Evolutionary conservation across 805 yeast species (phyloP), one percentile per base, ranked within the genome.

Genomic region (Sungouiozyma intestinalis): DNA sequence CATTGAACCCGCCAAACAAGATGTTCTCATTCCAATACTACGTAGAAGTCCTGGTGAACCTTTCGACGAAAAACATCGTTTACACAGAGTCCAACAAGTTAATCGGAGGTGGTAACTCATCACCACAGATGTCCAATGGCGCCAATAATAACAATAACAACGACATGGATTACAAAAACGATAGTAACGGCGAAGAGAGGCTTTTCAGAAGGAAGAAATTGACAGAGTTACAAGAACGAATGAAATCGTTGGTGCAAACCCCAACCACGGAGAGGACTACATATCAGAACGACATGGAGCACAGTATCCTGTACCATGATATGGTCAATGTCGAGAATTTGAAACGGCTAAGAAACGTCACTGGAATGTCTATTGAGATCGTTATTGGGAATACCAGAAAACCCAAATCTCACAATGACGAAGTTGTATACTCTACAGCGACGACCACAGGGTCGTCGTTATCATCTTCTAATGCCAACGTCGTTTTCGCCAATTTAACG

Each of bases 1-100:
- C 95, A 0, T 83, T 85, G 13, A 70, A 75, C 15, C 82, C 83
- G 1, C 74, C 84, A 40, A 51, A 48, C 16, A 63, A 33, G n/a
- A 17, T 80, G 38, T 85, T 86, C 7, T 72, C 86, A 2, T 87
- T 87, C 60, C 90, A 84, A 55, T 87, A 88, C 57, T 84, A 81
- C 55, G 65, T 87, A 14, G 97, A 87, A 57, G 87, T 83, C 2
- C 69, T 85, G 43, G 76, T 84, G n/a, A 87, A 87, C 54, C 63
- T 88, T 35, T 78, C 88, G 2, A 85, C 81, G 17, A 78, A 74
- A 45, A 70, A 67, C 45, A 51, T 60, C 7, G 61, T 68, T 4
- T 55, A 51, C 45, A 52, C 64, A 5, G 62, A 56, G 46, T 48
- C 58, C 36, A 49, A 58, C 65, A 49, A 55, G 35, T 46, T 54